phyloP scores from a whole-genome alignment of 2,329 filamentous ascomycete genomes.

The Aspergillus quadrilineatus region DNA sequence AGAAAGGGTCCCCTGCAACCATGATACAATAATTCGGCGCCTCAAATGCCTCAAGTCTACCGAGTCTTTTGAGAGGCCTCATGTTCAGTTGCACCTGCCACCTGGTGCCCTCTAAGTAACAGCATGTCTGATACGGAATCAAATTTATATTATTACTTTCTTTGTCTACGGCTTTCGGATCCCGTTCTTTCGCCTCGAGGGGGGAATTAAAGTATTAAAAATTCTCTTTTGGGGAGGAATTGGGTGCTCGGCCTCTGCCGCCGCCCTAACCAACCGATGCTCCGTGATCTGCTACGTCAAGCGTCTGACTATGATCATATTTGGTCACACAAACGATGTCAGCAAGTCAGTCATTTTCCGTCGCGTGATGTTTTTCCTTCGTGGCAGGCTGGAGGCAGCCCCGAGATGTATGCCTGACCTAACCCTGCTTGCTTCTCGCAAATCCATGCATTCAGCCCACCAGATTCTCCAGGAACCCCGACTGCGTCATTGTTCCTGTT shows the following conservation, averaged over 20 bases:
- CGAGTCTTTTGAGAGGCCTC: neutral
- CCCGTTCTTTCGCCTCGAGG: neutral
- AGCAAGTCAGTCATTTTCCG: neutral
- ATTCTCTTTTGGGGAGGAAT: neutral
- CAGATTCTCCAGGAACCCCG: neutral
- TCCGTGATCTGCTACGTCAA: neutral
- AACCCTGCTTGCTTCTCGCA: neutral
- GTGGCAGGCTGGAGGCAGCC: neutral
- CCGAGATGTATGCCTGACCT: neutral
- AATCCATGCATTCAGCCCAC: neutral
- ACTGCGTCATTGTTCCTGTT: neutral
- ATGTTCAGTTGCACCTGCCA: neutral
- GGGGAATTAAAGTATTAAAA: neutral
- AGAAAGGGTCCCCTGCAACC: neutral
- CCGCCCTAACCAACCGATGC: neutral
- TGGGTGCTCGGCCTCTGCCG: neutral
- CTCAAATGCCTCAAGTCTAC: neutral
- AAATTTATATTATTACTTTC: neutral
- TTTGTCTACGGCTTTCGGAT: neutral
- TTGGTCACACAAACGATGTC: neutral
- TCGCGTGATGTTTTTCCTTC: neutral
- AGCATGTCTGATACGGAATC: neutral
- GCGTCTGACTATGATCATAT: neutral
- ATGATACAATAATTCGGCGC: neutral
- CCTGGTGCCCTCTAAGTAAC: neutral